Conservation (phyloP, 208 protist genomes). For the Herpetomonas samuelpessoai region DNA sequence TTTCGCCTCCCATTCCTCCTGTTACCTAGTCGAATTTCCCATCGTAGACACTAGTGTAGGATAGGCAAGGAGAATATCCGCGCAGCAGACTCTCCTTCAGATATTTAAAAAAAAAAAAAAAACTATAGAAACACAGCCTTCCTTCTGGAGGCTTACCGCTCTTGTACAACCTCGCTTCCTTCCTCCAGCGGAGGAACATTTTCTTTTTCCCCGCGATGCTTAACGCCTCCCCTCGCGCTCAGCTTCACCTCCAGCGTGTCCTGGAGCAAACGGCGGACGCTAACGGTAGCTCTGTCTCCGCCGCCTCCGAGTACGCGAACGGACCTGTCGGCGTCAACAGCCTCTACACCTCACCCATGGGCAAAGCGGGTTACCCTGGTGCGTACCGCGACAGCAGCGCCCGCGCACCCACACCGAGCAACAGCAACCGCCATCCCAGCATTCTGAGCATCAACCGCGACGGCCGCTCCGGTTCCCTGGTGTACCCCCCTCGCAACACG, state of each 20-base stretch:
- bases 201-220: conserved; percentile 19
- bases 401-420: neutral
- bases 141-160: too few relatives aligned
- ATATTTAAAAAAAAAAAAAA: conserved; percentile 7
- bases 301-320: neutral
- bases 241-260: conserved; percentile 53
- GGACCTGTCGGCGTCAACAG: too few relatives aligned
- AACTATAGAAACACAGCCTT: too few relatives aligned
- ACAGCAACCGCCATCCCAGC: neutral
- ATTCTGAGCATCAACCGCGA: neutral
- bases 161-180: too few relatives aligned
- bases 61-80: conserved; percentile 2
- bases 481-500: too few relatives aligned
- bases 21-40: conserved; percentile 8
- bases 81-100: conserved; percentile 1
- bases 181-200: conserved; percentile 3
- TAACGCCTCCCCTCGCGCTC: conserved; percentile 38
- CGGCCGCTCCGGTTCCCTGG: neutral
- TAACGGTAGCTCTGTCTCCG: neutral
- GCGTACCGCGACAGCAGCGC: neutral
- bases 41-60: neutral
- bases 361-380: neutral
- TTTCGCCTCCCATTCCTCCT: neutral
- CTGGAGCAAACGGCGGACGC: conserved; percentile 14
- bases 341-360: neutral